Base-by-base conservation (phyloP, 257 asterid genomes). In the Solanum dulcamara region DNA sequence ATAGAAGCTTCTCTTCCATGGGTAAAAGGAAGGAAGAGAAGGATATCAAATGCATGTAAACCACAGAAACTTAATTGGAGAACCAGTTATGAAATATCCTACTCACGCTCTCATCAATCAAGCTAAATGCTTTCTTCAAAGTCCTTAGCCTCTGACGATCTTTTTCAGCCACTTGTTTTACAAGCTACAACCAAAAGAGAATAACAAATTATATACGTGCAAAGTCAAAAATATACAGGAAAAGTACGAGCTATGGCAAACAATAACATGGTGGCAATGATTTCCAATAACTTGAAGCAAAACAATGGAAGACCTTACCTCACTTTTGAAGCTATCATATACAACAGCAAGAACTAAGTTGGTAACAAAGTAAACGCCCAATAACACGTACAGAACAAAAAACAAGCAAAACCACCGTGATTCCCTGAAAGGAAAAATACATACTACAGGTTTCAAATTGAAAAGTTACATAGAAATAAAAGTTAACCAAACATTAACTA, bases 291-390 rank as follows among this genome's bases (percentile, higher is more conserved):
- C 40, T 33, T 13, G 33, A 57, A 33, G n/a, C 12, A 38, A 81
- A 70, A 68, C 18, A 22, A 33, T 10, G 86, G 85, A 86, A 81
- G 59, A 62, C 30, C 35, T 62, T 92, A 97, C 99, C 99, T 95
- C 95, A 66, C 90, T 88, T 94, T 95, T 97, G 86, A 97, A 97
- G 94, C 99, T 97, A 88, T 97, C 98, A 68, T 97, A 97, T 10
- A 97, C 99, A 85, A 97, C 99, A 85, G 99, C 99, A 89, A 97
- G 98, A 84, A 97, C 89, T 97, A 97, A 92, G 88, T 97, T 97
- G 92, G 99, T 97, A 89, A 97, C 98, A 55, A 97, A 97, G 94
- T 97, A 97, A 87, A 97, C 98, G 28, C 98, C 99, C 91, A 95
- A 87, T 44, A 97, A 91, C 92, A 95, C 98, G 75, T 92, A 95